Percentiles rank a stretch among this genome's conserved stretches.
phyloP scores from a whole-genome alignment of 2,329 filamentous ascomycete species.

The Dactylellina cionopaga region DNA sequence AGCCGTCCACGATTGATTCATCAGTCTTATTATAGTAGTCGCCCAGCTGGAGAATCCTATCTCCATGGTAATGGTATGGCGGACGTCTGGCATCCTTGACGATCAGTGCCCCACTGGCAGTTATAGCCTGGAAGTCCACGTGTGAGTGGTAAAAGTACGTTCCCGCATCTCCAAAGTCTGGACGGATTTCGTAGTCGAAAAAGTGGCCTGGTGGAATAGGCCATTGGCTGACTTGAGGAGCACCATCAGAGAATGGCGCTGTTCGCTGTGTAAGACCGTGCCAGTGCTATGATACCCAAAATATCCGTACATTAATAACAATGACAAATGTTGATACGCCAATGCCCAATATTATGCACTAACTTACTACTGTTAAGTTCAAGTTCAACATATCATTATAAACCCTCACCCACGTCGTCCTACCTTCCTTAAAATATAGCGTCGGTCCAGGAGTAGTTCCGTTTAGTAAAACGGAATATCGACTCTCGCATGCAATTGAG shows the following conservation, averaged over 20 bases:
- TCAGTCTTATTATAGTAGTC: conserved; percentile 60
- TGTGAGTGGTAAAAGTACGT: conserved; percentile 77
- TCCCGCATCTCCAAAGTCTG: conserved; percentile 67
- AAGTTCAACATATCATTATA: conserved; percentile 68
- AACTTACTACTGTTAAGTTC: conserved; percentile 69
- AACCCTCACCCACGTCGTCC: conserved; percentile 68
- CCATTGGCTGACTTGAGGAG: conserved; percentile 71
- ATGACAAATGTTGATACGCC: no score
- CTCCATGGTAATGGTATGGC: conserved; percentile 53
- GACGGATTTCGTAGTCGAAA: conserved; percentile 74
- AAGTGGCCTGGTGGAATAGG: conserved; percentile 71
- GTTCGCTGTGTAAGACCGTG: conserved; percentile 71
- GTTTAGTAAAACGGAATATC: conserved; percentile 66
- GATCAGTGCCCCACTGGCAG: conserved; percentile 69
- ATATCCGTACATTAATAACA: conserved; percentile 38
- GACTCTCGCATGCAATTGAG: conserved; percentile 63
- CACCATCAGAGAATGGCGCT: conserved; percentile 73
- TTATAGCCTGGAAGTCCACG: conserved; percentile 70
- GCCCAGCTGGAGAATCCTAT: conserved; percentile 49
- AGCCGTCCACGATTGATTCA: conserved; percentile 64
- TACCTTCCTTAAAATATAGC: conserved; percentile 64
- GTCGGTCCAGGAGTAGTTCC: conserved; percentile 66
- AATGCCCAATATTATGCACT: not conserved
- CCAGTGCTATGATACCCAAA: conserved; percentile 67
- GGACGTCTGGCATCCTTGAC: conserved; percentile 64